Evolutionary conservation across 306 rosid species (phyloP), one percentile per base, ranked within the genome.

Genomic region (Crotalaria pallida): DNA sequence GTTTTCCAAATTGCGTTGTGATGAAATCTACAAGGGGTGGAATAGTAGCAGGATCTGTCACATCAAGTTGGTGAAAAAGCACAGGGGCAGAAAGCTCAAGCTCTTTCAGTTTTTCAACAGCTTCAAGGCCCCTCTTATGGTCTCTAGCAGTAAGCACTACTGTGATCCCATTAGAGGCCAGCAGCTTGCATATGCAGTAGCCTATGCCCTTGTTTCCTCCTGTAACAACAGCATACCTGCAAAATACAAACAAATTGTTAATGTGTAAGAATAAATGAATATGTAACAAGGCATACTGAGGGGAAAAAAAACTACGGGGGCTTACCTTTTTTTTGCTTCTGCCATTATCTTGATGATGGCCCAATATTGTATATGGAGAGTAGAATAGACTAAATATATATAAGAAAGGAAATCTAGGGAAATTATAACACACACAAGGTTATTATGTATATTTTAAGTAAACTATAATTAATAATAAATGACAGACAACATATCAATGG

Each of bases 61-160:
- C 66, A 79, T 79, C 79, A 59, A 73, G 83, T 55, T 58, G 83
- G 43, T 73, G 79, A 49, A 79, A 79, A 59, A 73, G 0, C 13
- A 73, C 65, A 26, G 8, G 74, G n/a, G 40, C 65, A 56, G 63
- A 6, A 0, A 58, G 45, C 58, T 31, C 69, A 72, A 72, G 66
- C 1, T 67, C 23, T 21, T 58, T 40, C 8, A 77, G 56, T 58
- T 79, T 79, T 5, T 72, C 50, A 49, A 57, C 52, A 36, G 79
- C 79, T 65, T 72, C 59, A 40, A 65, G 58, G 41, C 82, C 82
- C 50, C 51, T 72, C 3, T 48, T 72, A 17, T 70, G 45, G 34
- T 77, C 71, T 79, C 79, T 79, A 5, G 82, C 74, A 57, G 75
- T 79, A 1, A 79, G 70, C 27, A 79, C 61, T 45, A 73, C 72